Evolutionary conservation across 2,329 filamentous ascomycete genomes (phyloP).

Genomic region (Emergomyces orientalis): DNA sequence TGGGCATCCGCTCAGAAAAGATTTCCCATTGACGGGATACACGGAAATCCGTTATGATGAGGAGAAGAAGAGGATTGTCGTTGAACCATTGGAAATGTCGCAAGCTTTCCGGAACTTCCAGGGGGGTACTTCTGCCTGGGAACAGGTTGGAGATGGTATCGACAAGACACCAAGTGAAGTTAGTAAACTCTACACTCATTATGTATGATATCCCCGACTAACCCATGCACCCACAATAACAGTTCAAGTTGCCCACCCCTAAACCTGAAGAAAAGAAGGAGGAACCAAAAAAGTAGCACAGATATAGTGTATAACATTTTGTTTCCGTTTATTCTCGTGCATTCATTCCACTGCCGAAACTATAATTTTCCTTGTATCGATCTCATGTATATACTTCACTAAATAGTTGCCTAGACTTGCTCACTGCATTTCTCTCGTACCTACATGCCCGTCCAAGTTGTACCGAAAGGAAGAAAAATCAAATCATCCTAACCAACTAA

Average conservation of each 20-base stretch:
- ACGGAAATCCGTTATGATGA: constrained; percentile 97
- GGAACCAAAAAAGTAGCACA: constrained; percentile 76
- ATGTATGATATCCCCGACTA: constrained; percentile 8
- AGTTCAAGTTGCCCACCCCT: constrained; percentile 89
- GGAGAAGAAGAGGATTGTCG: constrained; percentile 99
- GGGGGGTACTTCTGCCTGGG: constrained; percentile 65
- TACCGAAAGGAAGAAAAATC: background rate
- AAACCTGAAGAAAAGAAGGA: constrained; percentile 90
- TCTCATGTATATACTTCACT: constrained; percentile 4
- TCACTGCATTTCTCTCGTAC: background rate
- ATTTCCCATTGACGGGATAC: constrained; percentile 96
- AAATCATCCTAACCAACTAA: background rate
- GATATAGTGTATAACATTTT: constrained; percentile 14
- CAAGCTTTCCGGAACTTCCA: constrained; percentile 99
- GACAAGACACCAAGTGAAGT: constrained; percentile 67
- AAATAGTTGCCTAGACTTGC: background rate
- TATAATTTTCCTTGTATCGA: background rate
- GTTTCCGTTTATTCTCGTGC: background rate
- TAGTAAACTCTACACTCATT: constrained; percentile 26
- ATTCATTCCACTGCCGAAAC: background rate
- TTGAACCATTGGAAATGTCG: constrained; percentile 92
- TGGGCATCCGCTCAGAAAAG: constrained; percentile 91
- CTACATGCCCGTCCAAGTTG: background rate
- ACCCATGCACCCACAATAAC: constrained; percentile 12
- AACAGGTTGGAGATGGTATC: constrained; percentile 61